phyloP scores from a whole-genome alignment of 306 rosid species.

The cucumber (Cucumis sativus) region DNA sequence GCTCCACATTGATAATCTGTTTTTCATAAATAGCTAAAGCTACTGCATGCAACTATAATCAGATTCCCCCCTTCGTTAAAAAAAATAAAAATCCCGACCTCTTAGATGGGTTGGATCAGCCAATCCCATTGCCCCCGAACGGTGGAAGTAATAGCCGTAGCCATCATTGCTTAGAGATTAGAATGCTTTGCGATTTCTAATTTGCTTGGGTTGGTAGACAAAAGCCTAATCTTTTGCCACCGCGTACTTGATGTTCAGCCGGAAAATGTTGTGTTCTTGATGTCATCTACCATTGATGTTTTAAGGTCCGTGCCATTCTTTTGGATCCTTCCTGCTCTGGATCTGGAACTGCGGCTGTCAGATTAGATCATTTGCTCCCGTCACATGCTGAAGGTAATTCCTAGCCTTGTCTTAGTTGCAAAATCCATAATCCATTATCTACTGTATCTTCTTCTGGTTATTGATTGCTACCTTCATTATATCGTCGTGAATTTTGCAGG shows the following conservation, averaged over 20 bases:
- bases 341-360: conserved; percentile 70
- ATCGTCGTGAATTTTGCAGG: conserved; percentile 16
- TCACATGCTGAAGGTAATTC: conserved; percentile 53
- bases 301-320: conserved; percentile 67
- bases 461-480: background rate
- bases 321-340: conserved; percentile 94
- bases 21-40: background rate
- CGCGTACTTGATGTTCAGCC: background rate
- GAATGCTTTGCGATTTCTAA: background rate
- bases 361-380: conserved; percentile 84
- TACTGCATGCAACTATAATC: too few species aligned
- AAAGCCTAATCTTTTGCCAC: background rate
- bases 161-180: background rate
- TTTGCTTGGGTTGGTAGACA: background rate
- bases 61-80: background rate
- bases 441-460: background rate
- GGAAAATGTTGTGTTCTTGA: background rate
- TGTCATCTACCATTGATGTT: background rate
- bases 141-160: background rate
- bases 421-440: background rate
- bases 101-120: background rate
- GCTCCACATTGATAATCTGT: background rate
- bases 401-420: background rate
- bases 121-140: background rate
- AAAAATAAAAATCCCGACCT: too few species aligned